phyloP scores from a whole-genome alignment of 352 stramenopile species.

The Phytophthora fragariaefolia region DNA sequence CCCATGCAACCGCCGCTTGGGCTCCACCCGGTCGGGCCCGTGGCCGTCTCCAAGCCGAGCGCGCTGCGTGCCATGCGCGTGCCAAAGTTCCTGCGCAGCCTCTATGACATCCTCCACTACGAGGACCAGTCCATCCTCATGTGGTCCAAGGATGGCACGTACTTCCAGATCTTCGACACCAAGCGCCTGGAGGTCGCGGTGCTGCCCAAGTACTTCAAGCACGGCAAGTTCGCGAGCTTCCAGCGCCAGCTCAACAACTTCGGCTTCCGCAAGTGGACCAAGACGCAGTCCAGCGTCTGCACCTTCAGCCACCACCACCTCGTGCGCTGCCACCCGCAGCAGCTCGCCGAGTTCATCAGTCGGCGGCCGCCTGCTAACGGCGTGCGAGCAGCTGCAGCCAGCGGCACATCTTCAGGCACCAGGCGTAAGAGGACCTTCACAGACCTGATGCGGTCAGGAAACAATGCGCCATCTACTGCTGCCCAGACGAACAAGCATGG shows the following conservation, averaged over 20 bases:
- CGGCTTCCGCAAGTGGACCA: constrained; percentile 90
- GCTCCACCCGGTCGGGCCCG: constrained; percentile 3
- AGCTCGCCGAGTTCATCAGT: constrained; percentile 61
- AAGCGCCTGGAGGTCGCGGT: constrained; percentile 72
- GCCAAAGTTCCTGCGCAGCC: constrained; percentile 78
- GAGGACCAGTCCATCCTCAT: constrained; percentile 76
- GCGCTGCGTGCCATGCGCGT: constrained; percentile 48
- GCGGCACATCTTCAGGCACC: constrained; percentile 12
- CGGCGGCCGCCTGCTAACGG: constrained; percentile 25
- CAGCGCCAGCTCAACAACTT: constrained; percentile 95
- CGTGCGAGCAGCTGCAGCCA: constrained; percentile 11
- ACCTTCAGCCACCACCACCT: constrained; percentile 82
- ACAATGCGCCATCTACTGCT: not conserved
- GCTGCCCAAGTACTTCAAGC: constrained; percentile 95
- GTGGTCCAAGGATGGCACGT: constrained; percentile 70
- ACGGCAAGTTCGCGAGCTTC: constrained; percentile 93
- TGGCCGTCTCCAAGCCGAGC: constrained; percentile 26
- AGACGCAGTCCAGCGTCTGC: constrained; percentile 80
- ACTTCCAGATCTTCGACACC: constrained; percentile 78
- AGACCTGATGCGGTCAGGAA: constrained; percentile 29
- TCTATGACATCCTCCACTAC: constrained; percentile 81
- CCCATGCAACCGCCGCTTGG: constrained; percentile 30
- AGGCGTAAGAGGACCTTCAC: constrained; percentile 34
- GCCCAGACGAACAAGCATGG: constrained; percentile 38
- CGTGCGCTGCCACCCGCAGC: constrained; percentile 62